A percentile compares a stretch with the other conserved stretches of the same genome.
Evolutionary conservation across 441 rosid species (phyloP).

Genomic region (Mallotus repandus): DNA sequence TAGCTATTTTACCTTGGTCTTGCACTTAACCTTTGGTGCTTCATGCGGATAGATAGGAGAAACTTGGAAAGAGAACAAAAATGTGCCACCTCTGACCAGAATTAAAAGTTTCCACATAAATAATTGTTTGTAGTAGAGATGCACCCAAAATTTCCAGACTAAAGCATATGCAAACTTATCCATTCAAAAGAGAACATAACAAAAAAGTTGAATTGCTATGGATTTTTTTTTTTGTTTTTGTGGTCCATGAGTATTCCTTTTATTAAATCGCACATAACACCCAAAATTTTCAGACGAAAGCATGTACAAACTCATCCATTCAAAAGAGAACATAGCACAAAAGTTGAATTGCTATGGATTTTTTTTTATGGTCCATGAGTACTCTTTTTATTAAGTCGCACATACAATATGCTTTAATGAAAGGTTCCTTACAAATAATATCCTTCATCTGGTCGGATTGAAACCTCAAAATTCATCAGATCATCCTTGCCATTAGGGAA

Average conservation of each 20-base stretch:
- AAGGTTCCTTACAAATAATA: conserved; percentile 62
- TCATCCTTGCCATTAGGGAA: conserved; percentile 93
- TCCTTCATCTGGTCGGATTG: conserved; percentile 92
- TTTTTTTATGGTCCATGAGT: not conserved
- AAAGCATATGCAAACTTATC: not conserved
- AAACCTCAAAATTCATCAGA: conserved; percentile 86
- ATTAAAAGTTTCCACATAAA: conserved; percentile 5
- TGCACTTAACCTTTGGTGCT: conserved; percentile 96
- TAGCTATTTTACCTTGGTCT: conserved; percentile 64
- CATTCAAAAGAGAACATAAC: too few relatives aligned
- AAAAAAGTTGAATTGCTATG: too few relatives aligned
- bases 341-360: not conserved
- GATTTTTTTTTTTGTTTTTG: too few relatives aligned
- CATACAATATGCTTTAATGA: not conserved
- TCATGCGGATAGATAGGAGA: conserved; percentile 89
- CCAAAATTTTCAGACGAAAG: too few relatives aligned
- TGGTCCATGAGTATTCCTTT: too few relatives aligned
- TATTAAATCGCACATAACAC: too few relatives aligned
- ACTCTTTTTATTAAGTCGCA: not conserved
- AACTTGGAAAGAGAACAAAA: conserved; percentile 62
- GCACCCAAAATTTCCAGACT: not conserved
- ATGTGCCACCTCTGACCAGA: conserved; percentile 63
- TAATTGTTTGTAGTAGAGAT: not conserved
- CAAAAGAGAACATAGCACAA: not conserved
- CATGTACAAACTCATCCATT: not conserved